A percentile compares a stretch with the other conserved stretches of the same genome.
These are phyloP conservation scores for Sabuloglossum arenarium DNA, from an alignment of 495 filamentous ascomycete species.

Conservation along the genomic window DNA sequence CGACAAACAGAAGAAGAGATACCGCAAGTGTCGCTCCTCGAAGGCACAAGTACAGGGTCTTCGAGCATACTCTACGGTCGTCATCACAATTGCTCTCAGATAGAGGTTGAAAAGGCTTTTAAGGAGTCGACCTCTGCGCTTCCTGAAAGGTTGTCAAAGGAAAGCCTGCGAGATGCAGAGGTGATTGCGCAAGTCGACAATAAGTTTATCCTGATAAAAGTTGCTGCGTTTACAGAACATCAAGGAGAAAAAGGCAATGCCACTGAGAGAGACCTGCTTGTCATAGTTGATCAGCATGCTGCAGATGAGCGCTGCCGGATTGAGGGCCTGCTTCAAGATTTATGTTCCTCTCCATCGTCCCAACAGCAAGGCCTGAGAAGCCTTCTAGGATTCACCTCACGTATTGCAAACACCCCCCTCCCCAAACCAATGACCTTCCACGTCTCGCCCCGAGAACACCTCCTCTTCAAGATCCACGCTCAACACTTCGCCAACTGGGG, in stretches of 20 bases:
- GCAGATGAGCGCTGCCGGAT: slow-evolving; percentile 77
- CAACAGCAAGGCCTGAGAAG: neutral
- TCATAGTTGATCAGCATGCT: slow-evolving; percentile 86
- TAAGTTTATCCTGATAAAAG: slow-evolving; percentile 61
- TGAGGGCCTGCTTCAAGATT: slow-evolving; percentile 40
- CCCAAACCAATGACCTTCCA: slow-evolving; percentile 38
- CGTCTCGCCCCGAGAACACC: slow-evolving; percentile 32
- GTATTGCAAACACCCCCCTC: slow-evolving; percentile 13
- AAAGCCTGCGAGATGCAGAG: slow-evolving; percentile 35
- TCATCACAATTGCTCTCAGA: slow-evolving; percentile 10
- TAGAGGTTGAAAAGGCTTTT: slow-evolving; percentile 13
- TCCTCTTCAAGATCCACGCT: slow-evolving; percentile 30
- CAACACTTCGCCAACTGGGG: slow-evolving; percentile 50
- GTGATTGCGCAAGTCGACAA: slow-evolving; percentile 69
- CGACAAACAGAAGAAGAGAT: slow-evolving; percentile 29
- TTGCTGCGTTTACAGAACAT: neutral
- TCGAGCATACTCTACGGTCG: slow-evolving; percentile 5
- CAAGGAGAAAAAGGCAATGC: neutral
- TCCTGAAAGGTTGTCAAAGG: slow-evolving; percentile 35
- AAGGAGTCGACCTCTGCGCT: slow-evolving; percentile 10
- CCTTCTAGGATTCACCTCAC: slow-evolving; percentile 4
- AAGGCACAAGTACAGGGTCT: slow-evolving; percentile 9
- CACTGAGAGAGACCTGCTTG: slow-evolving; percentile 22
- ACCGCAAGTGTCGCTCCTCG: slow-evolving; percentile 15
- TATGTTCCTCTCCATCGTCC: slow-evolving; percentile 16